phyloP scores from a whole-genome alignment of 2,329 filamentous ascomycete species.

The Fusarium irregulare region DNA sequence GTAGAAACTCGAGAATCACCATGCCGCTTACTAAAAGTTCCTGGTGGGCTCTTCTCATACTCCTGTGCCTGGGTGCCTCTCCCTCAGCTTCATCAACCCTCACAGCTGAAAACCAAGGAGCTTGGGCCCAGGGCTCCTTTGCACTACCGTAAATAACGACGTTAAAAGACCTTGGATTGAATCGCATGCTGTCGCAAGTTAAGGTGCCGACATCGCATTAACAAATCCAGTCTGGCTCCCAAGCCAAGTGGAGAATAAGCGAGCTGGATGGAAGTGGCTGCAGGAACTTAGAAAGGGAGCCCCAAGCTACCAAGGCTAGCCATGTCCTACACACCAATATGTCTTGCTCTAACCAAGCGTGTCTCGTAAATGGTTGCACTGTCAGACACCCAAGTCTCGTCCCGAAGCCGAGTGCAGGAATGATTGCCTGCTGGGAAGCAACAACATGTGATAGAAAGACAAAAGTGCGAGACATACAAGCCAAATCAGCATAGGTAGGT shows the following conservation, averaged over 20 bases:
- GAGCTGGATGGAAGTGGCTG: conserved; percentile 40
- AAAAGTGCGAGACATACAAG: conserved; percentile 18
- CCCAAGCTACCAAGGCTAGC: conserved; percentile 9
- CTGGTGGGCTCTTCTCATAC: conserved; percentile 26
- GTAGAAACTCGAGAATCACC: conserved; percentile 10
- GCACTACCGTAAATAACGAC: conserved; percentile 10
- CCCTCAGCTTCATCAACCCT: conserved; percentile 3
- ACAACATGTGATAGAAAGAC: conserved; percentile 28
- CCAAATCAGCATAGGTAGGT: conserved; percentile 6
- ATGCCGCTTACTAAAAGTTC: conserved; percentile 11
- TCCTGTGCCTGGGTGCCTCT: not conserved
- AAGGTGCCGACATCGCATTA: conserved; percentile 33
- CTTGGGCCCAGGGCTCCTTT: conserved; percentile 35
- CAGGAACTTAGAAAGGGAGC: conserved; percentile 35
- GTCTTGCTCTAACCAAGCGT: conserved; percentile 31
- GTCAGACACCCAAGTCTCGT: conserved; percentile 39
- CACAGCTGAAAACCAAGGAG: conserved; percentile 27
- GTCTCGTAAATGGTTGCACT: conserved; percentile 42
- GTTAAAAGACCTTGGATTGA: conserved; percentile 3
- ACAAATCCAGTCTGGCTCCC: conserved; percentile 26
- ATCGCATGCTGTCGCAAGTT: conserved; percentile 1
- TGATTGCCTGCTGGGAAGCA: conserved; percentile 27
- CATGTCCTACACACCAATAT: conserved; percentile 33
- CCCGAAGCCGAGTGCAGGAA: conserved; percentile 34
- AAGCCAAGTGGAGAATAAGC: conserved; percentile 32